These are phyloP conservation scores for Alternaria longipes DNA, from an alignment of 2,329 filamentous ascomycete genomes.

Conservation along the genomic window DNA sequence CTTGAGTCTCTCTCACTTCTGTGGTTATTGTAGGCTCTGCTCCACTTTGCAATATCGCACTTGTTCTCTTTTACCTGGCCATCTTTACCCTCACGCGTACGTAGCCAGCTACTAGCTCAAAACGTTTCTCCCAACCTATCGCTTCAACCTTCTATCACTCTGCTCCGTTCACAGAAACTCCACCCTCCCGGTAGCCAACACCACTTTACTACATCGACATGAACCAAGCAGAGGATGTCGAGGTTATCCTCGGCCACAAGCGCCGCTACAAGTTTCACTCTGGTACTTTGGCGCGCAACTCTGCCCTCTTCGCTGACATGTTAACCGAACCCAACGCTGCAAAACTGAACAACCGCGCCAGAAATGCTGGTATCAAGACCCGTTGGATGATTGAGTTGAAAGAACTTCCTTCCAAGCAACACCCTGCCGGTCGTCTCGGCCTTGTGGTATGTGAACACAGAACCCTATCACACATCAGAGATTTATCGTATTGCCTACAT, in stretches of 20 bases:
- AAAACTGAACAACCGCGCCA: constrained; percentile 36
- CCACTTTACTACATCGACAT: constrained; percentile 23
- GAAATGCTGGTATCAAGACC: constrained; percentile 33
- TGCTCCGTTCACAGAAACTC: background rate
- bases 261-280: constrained; percentile 48
- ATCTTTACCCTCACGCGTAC: background rate
- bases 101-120: background rate
- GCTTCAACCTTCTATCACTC: background rate
- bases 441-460: constrained; percentile 37
- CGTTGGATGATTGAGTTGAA: constrained; percentile 49
- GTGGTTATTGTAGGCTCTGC: background rate
- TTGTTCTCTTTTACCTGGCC: background rate
- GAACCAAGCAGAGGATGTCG: constrained; percentile 49
- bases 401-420: constrained; percentile 26
- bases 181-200: constrained; percentile 4
- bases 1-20: background rate
- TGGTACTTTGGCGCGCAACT: constrained; percentile 45
- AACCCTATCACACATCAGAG: background rate
- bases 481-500: background rate
- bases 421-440: constrained; percentile 35
- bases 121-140: background rate
- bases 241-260: constrained; percentile 42
- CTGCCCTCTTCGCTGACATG: constrained; percentile 40
- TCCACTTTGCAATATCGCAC: background rate
- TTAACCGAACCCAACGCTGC: constrained; percentile 44